A percentile compares a stretch with the other conserved stretches of the same genome.
phyloP scores from a whole-genome alignment of 1,139 yeast genomes.

The Suhomyces anneliseae region DNA sequence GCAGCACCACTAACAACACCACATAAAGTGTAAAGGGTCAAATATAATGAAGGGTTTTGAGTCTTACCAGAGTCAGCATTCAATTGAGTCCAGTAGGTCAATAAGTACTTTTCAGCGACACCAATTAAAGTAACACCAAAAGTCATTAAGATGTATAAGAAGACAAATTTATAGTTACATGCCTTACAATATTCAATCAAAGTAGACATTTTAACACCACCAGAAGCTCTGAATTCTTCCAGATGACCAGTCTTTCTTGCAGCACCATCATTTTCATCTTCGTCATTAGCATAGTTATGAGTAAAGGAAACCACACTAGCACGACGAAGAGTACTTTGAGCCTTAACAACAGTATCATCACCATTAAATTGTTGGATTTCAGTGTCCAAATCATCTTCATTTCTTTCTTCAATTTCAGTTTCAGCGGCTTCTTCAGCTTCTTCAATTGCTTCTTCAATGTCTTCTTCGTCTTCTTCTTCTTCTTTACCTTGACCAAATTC shows the following conservation, averaged over 20 bases:
- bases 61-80: conserved; percentile 24
- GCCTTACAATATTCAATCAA: conserved; percentile 28
- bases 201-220: conserved; percentile 25
- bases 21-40: conserved; percentile 20
- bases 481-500: conserved; percentile 68
- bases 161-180: conserved; percentile 25
- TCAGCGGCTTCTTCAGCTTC: background rate
- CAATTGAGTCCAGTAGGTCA: conserved; percentile 29
- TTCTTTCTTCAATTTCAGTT: background rate
- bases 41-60: conserved; percentile 18
- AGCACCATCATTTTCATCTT: conserved; percentile 19
- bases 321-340: conserved; percentile 13
- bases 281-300: conserved; percentile 23
- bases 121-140: conserved; percentile 18
- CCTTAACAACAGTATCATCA: conserved; percentile 8
- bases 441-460: background rate
- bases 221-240: conserved; percentile 26
- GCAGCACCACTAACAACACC: conserved; percentile 26
- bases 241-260: conserved; percentile 19
- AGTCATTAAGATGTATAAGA: conserved; percentile 21
- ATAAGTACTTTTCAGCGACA: conserved; percentile 24
- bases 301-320: conserved; percentile 24
- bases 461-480: conserved; percentile 9
- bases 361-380: conserved; percentile 14
- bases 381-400: conserved; percentile 6